Evolutionary conservation across 148 eudicot genomes (phyloP).

Genomic region (Rhododendron vialii): DNA sequence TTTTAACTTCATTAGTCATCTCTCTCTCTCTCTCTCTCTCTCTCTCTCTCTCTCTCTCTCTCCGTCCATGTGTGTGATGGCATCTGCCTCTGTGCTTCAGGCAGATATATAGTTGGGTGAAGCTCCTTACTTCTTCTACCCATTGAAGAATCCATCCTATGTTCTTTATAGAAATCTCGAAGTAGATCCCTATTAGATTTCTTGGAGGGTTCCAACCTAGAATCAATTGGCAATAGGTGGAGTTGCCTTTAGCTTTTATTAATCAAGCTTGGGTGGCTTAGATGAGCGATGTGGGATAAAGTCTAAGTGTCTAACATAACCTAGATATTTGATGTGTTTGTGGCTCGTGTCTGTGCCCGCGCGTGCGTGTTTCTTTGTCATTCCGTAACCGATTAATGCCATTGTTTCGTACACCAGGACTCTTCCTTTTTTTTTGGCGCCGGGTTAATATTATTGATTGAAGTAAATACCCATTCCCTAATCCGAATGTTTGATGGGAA

Average conservation of each 20-base stretch:
- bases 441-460: not conserved
- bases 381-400: not conserved
- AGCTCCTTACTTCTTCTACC: not conserved
- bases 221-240: no score
- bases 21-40: not conserved
- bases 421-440: not conserved
- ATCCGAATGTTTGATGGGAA: not conserved
- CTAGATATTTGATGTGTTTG: not conserved
- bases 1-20: slow-evolving; percentile 39
- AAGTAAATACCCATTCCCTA: not conserved
- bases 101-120: not conserved
- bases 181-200: not conserved
- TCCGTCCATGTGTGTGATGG: not conserved
- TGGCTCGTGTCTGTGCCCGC: not conserved
- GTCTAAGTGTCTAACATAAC: not conserved
- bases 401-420: not conserved
- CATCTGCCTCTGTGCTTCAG: not conserved
- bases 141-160: no score
- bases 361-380: not conserved
- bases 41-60: no score
- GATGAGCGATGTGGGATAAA: no score
- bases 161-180: not conserved
- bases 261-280: no score
- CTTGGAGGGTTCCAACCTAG: no score
- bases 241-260: no score